Base-by-base conservation (phyloP, 306 rosid genomes). In the Nissolia schottii region DNA sequence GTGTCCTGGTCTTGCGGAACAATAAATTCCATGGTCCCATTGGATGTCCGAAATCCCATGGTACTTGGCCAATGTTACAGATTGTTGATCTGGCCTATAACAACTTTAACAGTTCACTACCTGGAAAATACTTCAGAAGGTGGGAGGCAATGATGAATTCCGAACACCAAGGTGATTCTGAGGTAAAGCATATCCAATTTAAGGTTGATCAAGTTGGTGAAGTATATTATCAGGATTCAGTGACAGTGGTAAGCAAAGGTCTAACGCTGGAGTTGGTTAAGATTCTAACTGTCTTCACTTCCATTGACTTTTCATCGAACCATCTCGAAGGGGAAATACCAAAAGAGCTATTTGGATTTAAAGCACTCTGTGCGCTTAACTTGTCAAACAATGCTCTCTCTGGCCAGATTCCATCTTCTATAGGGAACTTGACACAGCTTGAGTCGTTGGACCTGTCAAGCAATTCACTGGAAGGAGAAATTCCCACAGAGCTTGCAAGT, bases 361-460 rank as follows among this genome's bases (percentile, higher is more conserved):
- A 25, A 29, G 77, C 75, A 48, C 16, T 85, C 0, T 0, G 38
- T 19, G 51, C 29, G 24, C 78, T 82, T 4, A 77, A 85, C 71
- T 25, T 82, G 37, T 85, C 87, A 28, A n/a, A 71, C 3, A 85
- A 85, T 75, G 76, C 57, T 7, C 55, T 82, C 7, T 18, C 5
- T 0, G 74, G 83, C 3, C 28, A 64, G 0, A 76, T 85, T n/a
- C 85, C 85, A n/a, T 59, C 75, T 6, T 77, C 79, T 15, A 13
- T 77, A 0, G 79, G 69, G 0, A 77, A 70, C 10, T 14, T 85
- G 43, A 54, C 34, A 8, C 8, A 64, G 9, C 78, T 87, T 1
- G 88, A 80, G 74, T 81, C 88, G 7, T 18, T 87, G 2, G 88
- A 81, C 75, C 32, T 86, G 20, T 84, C 86, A 22, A 60, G 6